A percentile compares a stretch with the other conserved stretches of the same genome.
These are phyloP conservation scores for Steccherinum ochraceum DNA, from an alignment of 768 basidiomycete species.

Conservation along the genomic window DNA sequence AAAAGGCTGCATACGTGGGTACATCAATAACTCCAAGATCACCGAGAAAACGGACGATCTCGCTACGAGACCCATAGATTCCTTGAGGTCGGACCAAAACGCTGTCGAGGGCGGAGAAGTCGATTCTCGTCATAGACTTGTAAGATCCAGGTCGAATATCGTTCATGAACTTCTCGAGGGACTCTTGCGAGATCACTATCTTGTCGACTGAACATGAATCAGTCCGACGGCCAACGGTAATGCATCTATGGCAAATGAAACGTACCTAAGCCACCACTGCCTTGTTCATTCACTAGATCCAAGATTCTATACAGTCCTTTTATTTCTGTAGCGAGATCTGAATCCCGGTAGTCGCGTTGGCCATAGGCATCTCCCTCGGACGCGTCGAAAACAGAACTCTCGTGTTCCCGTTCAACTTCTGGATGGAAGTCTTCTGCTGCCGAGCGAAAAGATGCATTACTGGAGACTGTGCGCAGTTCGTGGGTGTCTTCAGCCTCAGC, in stretches of 20 bases:
- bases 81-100: slow-evolving; percentile 43
- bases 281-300: slow-evolving; percentile 46
- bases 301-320: slow-evolving; percentile 45
- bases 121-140: slow-evolving; percentile 45
- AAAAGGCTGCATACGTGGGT: slow-evolving; percentile 34
- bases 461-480: not conserved
- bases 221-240: too few relatives aligned
- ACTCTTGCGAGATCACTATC: slow-evolving; percentile 51
- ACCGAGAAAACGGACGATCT: slow-evolving; percentile 41
- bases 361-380: too few relatives aligned
- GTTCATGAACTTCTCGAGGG: slow-evolving; percentile 43
- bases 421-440: not conserved
- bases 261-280: slow-evolving; percentile 46
- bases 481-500: too few relatives aligned
- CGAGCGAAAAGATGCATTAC: not conserved
- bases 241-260: not conserved
- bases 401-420: not conserved
- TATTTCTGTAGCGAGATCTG: not conserved
- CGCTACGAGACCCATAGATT: slow-evolving; percentile 48
- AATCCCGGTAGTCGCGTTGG: not conserved
- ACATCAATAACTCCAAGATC: slow-evolving; percentile 31
- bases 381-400: not conserved
- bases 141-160: slow-evolving; percentile 46
- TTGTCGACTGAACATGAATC: slow-evolving; percentile 42
- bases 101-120: slow-evolving; percentile 47